These are phyloP conservation scores for Obba rivulosa DNA, from an alignment of 768 basidiomycete species.

Conservation along the genomic window DNA sequence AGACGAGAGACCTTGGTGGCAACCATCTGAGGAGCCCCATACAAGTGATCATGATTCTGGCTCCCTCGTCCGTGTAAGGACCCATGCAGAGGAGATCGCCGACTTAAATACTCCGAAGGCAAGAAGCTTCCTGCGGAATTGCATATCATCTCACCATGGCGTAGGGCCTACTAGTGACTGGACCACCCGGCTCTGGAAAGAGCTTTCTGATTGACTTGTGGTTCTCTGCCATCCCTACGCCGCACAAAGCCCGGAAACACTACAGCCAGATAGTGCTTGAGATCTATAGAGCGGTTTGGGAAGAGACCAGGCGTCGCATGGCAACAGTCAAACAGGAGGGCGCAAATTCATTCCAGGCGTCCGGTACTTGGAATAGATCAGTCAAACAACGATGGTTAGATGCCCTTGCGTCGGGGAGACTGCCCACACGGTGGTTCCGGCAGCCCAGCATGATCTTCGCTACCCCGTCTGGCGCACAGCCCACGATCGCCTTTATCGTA, in stretches of 20 bases:
- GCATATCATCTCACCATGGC: not conserved
- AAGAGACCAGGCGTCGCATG: slow-evolving; percentile 41
- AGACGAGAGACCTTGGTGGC: slow-evolving; percentile 27
- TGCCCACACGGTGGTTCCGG: slow-evolving; percentile 27
- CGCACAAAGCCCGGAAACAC: slow-evolving; percentile 50
- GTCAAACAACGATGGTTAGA: slow-evolving; percentile 19
- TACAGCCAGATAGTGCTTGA: slow-evolving; percentile 53
- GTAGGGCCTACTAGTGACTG: slow-evolving; percentile 46
- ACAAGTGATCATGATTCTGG: slow-evolving; percentile 17
- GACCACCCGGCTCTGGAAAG: slow-evolving; percentile 50
- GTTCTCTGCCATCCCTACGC: slow-evolving; percentile 46
- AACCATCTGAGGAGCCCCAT: slow-evolving; percentile 15
- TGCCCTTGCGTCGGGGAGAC: slow-evolving; percentile 25
- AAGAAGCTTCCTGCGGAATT: slow-evolving; percentile 6
- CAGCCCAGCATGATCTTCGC: slow-evolving; percentile 13
- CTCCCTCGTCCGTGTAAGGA: slow-evolving; percentile 37
- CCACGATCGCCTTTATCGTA: slow-evolving; percentile 40
- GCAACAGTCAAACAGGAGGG: slow-evolving; percentile 18
- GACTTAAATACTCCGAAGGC: slow-evolving; percentile 47
- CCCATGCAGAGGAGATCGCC: slow-evolving; percentile 48
- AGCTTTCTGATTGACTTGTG: slow-evolving; percentile 53
- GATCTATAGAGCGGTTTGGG: slow-evolving; percentile 50
- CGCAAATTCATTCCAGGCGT: slow-evolving; percentile 18
- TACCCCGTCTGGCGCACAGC: slow-evolving; percentile 11
- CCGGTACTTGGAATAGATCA: slow-evolving; percentile 13